phyloP scores from a whole-genome alignment of 768 basidiomycete species.

The Dictyophora rubrovolvata region DNA sequence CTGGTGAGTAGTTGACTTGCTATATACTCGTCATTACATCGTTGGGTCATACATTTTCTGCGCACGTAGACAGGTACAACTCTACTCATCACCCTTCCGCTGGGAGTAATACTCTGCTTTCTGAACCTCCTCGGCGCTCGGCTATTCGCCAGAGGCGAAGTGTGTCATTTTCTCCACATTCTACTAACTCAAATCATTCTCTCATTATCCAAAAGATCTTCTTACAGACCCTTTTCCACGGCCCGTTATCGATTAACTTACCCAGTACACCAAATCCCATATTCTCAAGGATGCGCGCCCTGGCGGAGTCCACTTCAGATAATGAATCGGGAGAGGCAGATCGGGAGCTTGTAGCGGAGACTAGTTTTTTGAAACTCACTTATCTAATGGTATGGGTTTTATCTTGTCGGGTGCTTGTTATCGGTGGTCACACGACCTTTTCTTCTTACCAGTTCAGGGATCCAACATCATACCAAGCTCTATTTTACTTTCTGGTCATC shows the following conservation, averaged over 20 bases:
- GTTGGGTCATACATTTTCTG: neutral
- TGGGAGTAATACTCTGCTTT: slow-evolving; percentile 72
- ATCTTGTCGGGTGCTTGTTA: neutral
- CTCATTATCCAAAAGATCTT: slow-evolving; percentile 32
- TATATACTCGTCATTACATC: slow-evolving; percentile 12
- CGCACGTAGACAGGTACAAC: slow-evolving; percentile 74
- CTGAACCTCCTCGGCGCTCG: slow-evolving; percentile 68
- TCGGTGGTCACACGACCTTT: neutral
- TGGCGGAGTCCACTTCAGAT: slow-evolving; percentile 40
- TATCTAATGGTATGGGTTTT: slow-evolving; percentile 59
- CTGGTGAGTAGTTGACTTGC: slow-evolving; percentile 41
- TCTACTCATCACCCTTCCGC: slow-evolving; percentile 64
- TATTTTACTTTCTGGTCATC: slow-evolving; percentile 84
- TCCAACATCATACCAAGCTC: slow-evolving; percentile 69
- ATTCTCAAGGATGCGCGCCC: slow-evolving; percentile 52
- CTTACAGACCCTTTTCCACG: slow-evolving; percentile 62
- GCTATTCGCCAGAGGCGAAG: slow-evolving; percentile 61
- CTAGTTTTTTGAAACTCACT: slow-evolving; percentile 71
- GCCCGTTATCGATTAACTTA: slow-evolving; percentile 48
- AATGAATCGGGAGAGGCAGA: slow-evolving; percentile 3
- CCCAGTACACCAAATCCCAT: slow-evolving; percentile 65
- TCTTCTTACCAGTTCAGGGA: slow-evolving; percentile 56
- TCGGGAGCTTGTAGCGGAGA: slow-evolving; percentile 37
- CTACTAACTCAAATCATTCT: neutral
- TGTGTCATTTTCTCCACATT: slow-evolving; percentile 16